Percentiles rank a stretch among this genome's conserved stretches.
Conservation (phyloP, 2,329 filamentous ascomycete species). For the Dactylella cylindrospora region DNA sequence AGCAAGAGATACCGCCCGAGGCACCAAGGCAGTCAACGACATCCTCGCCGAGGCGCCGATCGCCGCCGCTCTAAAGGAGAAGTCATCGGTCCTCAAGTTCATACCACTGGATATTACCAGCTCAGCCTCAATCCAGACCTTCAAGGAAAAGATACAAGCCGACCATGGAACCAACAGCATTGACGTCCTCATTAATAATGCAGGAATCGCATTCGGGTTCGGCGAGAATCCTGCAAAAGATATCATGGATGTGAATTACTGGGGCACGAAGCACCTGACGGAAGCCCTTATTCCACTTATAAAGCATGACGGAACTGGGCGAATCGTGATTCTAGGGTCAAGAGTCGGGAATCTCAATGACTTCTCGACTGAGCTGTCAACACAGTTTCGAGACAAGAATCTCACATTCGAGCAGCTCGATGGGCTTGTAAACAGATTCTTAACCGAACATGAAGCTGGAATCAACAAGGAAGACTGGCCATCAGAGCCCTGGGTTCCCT, state of each 20-base stretch:
- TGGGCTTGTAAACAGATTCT: constrained; percentile 49
- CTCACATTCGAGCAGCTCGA: constrained; percentile 49
- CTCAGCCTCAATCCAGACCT: constrained; percentile 47
- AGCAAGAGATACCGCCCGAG: constrained; percentile 4
- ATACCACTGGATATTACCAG: constrained; percentile 47
- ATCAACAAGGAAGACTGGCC: constrained; percentile 2
- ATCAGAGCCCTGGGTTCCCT: constrained; percentile 46
- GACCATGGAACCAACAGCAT: constrained; percentile 37
- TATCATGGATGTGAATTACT: constrained; percentile 52
- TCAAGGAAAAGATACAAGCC: constrained; percentile 48
- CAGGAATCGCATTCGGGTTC: constrained; percentile 51
- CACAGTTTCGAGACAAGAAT: constrained; percentile 47
- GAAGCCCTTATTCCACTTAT: constrained; percentile 8
- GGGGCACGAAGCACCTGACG: constrained; percentile 48
- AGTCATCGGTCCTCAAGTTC: constrained; percentile 2
- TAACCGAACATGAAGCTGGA: constrained; percentile 17
- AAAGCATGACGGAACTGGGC: constrained; percentile 44
- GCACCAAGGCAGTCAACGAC: neutral
- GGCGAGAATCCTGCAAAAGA: constrained; percentile 28
- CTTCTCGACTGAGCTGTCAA: constrained; percentile 47
- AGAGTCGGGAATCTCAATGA: too few species aligned
- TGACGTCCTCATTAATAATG: constrained; percentile 53
- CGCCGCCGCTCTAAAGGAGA: neutral
- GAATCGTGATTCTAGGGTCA: constrained; percentile 53
- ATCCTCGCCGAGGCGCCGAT: neutral